Evolutionary conservation across 2,329 filamentous ascomycete species (phyloP).

Genomic region (Sclerotinia trifoliorum): DNA sequence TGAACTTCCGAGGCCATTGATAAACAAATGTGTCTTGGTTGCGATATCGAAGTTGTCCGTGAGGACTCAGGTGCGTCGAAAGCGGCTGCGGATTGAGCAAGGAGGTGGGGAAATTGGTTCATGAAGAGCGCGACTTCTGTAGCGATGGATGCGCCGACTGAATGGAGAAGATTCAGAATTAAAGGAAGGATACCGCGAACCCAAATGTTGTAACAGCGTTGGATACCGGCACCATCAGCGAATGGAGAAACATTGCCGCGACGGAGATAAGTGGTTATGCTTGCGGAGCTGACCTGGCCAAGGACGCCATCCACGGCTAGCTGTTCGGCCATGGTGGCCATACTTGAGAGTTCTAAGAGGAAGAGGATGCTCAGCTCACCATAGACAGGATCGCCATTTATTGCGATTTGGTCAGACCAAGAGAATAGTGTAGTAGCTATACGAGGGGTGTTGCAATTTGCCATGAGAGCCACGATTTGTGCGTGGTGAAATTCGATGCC

Average conservation of each 20-base stretch:
- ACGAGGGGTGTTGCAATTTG: constrained; percentile 70
- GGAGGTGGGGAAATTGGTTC: constrained; percentile 81
- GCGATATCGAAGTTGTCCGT: constrained; percentile 49
- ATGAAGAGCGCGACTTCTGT: constrained; percentile 83
- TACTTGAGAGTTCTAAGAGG: constrained; percentile 79
- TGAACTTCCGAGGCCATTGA: constrained; percentile 74
- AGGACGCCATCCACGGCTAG: constrained; percentile 85
- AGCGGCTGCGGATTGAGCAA: constrained; percentile 68
- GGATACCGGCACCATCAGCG: constrained; percentile 64
- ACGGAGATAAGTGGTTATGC: constrained; percentile 74
- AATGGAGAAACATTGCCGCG: constrained; percentile 73
- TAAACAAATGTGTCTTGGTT: constrained; percentile 66
- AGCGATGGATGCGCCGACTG: constrained; percentile 77
- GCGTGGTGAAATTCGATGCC: constrained; percentile 69
- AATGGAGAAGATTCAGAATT: constrained; percentile 81
- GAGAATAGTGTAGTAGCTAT: constrained; percentile 86
- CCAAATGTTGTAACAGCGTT: constrained; percentile 87
- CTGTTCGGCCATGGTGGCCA: constrained; percentile 81
- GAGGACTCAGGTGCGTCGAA: constrained; percentile 61
- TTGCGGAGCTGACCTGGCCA: constrained; percentile 74
- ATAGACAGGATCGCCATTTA: constrained; percentile 82
- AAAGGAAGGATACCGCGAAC: constrained; percentile 82
- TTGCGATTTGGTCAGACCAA: constrained; percentile 82
- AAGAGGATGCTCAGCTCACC: constrained; percentile 90
- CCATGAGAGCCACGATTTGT: constrained; percentile 69